Conservation (phyloP, 2,329 filamentous ascomycete genomes). For the Penicillium sp. region DNA sequence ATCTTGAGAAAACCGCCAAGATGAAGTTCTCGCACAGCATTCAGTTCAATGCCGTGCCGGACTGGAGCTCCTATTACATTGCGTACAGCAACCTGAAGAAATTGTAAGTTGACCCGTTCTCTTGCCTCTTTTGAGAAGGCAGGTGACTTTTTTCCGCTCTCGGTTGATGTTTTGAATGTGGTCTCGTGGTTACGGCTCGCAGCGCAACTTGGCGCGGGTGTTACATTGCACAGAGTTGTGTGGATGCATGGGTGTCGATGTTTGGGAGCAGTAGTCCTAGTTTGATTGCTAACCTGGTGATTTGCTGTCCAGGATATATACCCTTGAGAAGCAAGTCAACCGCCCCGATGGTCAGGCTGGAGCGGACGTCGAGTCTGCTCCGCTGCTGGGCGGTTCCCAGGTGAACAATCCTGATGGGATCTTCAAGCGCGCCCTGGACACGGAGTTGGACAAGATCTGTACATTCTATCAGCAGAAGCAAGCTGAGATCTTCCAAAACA, state of each 20-base stretch:
- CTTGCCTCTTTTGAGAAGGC: constrained; percentile 2
- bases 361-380: constrained; percentile 79
- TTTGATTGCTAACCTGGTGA: constrained; percentile 11
- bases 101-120: constrained; percentile 63
- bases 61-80: constrained; percentile 98
- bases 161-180: background rate
- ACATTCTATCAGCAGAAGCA: constrained; percentile 92
- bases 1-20: constrained; percentile 65
- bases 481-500: constrained; percentile 79
- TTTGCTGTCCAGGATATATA: constrained; percentile 73
- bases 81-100: constrained; percentile 99
- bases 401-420: constrained; percentile 72
- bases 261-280: constrained; percentile 9
- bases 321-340: constrained; percentile 82
- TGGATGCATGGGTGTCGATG: constrained; percentile 11
- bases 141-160: background rate
- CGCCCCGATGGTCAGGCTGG: constrained; percentile 54
- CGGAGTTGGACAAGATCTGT: constrained; percentile 90
- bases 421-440: constrained; percentile 79
- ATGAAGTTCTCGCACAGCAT: constrained; percentile 99
- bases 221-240: constrained; percentile 26
- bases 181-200: constrained; percentile 2
- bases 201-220: constrained; percentile 14
- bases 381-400: constrained; percentile 67
- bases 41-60: constrained; percentile 99